A percentile compares a stretch with the other conserved stretches of the same genome.
Evolutionary conservation across 2,329 filamentous ascomycete species (phyloP).

Genomic region (Meredithiella fracta): DNA sequence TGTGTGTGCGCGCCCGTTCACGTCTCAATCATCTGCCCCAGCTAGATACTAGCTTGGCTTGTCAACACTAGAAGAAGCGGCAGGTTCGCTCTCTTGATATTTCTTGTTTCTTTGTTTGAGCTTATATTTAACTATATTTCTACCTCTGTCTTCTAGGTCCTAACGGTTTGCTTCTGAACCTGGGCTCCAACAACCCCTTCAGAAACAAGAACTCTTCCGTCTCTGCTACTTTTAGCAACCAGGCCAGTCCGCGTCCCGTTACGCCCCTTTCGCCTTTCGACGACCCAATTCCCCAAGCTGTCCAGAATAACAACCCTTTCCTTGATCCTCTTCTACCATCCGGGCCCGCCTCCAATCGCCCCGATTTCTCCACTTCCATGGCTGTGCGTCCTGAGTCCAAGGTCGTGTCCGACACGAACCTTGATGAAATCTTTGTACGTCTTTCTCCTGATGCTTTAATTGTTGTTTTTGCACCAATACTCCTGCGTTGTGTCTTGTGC

Average conservation of each 20-base stretch:
- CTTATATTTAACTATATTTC: constrained; percentile 31
- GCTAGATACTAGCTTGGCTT: no score
- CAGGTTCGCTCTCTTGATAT: background rate
- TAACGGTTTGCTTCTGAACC: constrained; percentile 41
- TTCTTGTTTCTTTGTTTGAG: constrained; percentile 23
- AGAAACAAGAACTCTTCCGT: constrained; percentile 52
- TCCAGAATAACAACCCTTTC: constrained; percentile 66
- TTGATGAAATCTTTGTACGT: constrained; percentile 66
- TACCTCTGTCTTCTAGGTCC: constrained; percentile 25
- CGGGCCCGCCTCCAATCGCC: background rate
- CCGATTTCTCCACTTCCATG: constrained; percentile 22
- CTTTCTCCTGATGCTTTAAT: background rate
- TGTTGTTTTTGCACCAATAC: background rate
- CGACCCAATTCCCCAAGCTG: constrained; percentile 37
- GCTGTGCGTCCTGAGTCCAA: constrained; percentile 29
- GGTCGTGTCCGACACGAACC: constrained; percentile 29
- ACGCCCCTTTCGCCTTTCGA: constrained; percentile 41
- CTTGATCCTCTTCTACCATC: constrained; percentile 33
- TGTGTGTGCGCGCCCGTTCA: background rate
- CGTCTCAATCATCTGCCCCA: no score
- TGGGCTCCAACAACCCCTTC: constrained; percentile 70
- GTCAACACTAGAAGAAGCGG: no score
- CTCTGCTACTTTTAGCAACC: constrained; percentile 19
- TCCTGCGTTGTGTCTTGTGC: no score
- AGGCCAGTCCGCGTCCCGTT: constrained; percentile 19